Base-by-base conservation (phyloP, 225 moss, liverwort and hornwort genomes). In the Marchantia paleacea region DNA sequence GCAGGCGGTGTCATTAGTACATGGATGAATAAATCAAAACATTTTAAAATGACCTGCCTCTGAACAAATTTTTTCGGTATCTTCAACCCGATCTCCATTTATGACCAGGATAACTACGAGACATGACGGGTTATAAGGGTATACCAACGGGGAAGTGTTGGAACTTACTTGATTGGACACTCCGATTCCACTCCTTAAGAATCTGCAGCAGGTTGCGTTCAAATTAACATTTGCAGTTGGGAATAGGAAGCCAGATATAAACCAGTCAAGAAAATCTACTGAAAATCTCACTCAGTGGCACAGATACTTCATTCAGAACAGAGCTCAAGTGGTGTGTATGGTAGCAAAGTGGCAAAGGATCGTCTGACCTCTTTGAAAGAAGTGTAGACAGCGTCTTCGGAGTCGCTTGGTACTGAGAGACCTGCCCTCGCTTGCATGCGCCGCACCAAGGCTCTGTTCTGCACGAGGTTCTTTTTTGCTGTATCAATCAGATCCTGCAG, bases 361-460 rank as follows among this genome's bases (percentile, higher is more conserved):
- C 53, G 47, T 31, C 87, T 52, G 30, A 87, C 87, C 87, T 87
- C 69, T 47, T 82, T 78, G 74, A 84, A 82, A n/a, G 72, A 82
- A 50, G 20, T 70, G 66, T 85, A 87, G 15, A 87, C 84, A 55
- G 80, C 15, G 69, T 87, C 87, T 55, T 87, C 87, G 50, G 77
- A 39, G 64, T 87, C 87, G 24, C 22, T 73, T 10, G 82, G 82
- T 50, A 85, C 78, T 0, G 84, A 68, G 25, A 82, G 61, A 48
- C 87, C 87, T n/a, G 87, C 87, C 74, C 80, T 82, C 57, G 60
- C 80, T 81, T 82, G 74, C 84, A 87, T 82, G 22, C 82, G 80
- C 20, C 79, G 82, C 15, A 82, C 80, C 9, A 79, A 80, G 22
- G 76, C 76, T 80, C 87, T 85, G 62, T 81, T 87, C 57, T 87